These are phyloP conservation scores for Telfairia occidentalis DNA, from an alignment of 331 rosid genomes.

Conservation along the genomic window DNA sequence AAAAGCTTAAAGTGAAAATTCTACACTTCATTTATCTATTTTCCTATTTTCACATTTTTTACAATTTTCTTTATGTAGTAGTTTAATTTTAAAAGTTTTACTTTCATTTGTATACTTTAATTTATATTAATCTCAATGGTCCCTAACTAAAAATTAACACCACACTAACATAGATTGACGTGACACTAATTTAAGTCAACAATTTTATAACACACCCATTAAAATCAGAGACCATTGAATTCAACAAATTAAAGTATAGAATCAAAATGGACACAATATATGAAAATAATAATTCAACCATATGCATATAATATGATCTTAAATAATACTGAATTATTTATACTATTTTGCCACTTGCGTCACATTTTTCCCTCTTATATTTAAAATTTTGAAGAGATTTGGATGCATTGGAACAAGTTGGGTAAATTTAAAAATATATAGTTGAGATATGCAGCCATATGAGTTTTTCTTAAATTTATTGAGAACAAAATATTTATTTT, in stretches of 20 bases:
- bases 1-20: too few species aligned
- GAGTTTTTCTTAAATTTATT: background rate
- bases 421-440: background rate
- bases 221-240: background rate
- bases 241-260: background rate
- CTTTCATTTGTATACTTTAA: background rate
- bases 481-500: background rate
- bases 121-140: background rate
- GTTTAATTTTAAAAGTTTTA: too few species aligned
- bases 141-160: background rate
- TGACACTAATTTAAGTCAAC: background rate
- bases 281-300: background rate
- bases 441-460: background rate
- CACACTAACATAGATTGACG: background rate
- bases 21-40: background rate
- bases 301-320: background rate
- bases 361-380: background rate
- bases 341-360: background rate
- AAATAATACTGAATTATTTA: background rate
- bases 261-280: background rate
- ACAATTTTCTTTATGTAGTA: too few species aligned
- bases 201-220: background rate
- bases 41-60: background rate
- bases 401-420: constrained; percentile 7
- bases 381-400: background rate